Conservation (phyloP, 768 basidiomycete genomes). For the Cubamyces lactineus region DNA sequence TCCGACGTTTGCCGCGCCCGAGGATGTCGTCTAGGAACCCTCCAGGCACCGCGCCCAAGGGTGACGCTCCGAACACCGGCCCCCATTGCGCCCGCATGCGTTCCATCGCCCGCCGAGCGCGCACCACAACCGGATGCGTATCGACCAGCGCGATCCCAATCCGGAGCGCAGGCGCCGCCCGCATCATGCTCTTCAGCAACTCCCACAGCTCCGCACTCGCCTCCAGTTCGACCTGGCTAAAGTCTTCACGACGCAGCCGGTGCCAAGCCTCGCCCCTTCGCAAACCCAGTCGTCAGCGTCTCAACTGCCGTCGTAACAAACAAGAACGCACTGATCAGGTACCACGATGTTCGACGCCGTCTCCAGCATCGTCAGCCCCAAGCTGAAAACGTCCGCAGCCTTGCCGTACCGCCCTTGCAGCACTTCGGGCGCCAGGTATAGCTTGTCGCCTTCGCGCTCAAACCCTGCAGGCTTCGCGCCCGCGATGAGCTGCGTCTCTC, state of each 20-base stretch:
- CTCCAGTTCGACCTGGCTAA: constrained; percentile 77
- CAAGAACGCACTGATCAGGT: constrained; percentile 83
- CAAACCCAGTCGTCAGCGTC: constrained; percentile 17
- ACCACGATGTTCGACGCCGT: constrained; percentile 95
- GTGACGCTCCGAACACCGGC: constrained; percentile 59
- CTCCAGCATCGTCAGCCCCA: constrained; percentile 96
- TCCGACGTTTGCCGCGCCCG: constrained; percentile 11
- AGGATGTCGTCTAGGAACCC: constrained; percentile 72
- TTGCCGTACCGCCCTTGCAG: constrained; percentile 89
- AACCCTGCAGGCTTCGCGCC: constrained; percentile 45
- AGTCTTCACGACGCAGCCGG: constrained; percentile 87
- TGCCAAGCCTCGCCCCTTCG: constrained; percentile 93
- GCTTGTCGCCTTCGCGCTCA: constrained; percentile 95
- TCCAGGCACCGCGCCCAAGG: constrained; percentile 59
- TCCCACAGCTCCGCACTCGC: constrained; percentile 66
- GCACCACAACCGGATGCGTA: constrained; percentile 62
- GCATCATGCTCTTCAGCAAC: constrained; percentile 80
- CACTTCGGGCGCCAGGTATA: constrained; percentile 96
- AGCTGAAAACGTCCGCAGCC: constrained; percentile 96
- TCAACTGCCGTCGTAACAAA: constrained; percentile 13
- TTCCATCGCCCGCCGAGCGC: constrained; percentile 69
- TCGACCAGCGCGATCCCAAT: constrained; percentile 59
- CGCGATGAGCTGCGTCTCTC: constrained; percentile 29
- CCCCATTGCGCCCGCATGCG: constrained; percentile 43
- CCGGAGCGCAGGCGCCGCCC: constrained; percentile 64